Conservation (phyloP, 1,139 yeast species). For the Geotrichum klebahnii region DNA sequence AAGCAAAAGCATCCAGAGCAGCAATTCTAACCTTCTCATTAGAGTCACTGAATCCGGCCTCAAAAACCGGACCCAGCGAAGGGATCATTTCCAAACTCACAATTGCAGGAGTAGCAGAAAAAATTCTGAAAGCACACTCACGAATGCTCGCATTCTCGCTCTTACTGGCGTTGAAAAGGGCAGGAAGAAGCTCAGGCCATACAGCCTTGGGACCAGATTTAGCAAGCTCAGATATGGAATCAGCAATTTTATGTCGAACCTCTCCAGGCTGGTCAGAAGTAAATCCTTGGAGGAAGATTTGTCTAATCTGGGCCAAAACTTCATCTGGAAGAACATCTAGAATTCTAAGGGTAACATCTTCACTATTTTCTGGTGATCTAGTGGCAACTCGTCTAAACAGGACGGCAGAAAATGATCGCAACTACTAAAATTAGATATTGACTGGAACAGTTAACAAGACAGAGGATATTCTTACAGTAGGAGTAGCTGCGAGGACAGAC, state of each 20-base stretch:
- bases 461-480: constrained; percentile 41
- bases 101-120: constrained; percentile 78
- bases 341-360: constrained; percentile 68
- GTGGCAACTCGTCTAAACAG: constrained; percentile 82
- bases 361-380: constrained; percentile 61
- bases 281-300: constrained; percentile 68
- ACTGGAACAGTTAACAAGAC: neutral
- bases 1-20: constrained; percentile 87
- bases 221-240: constrained; percentile 90
- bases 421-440: neutral
- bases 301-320: constrained; percentile 60
- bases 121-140: constrained; percentile 86
- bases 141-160: constrained; percentile 67
- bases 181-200: constrained; percentile 79
- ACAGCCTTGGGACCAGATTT: constrained; percentile 35
- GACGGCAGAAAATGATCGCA: constrained; percentile 72
- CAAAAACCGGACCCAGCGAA: constrained; percentile 65
- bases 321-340: constrained; percentile 63
- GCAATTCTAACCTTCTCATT: constrained; percentile 84
- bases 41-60: constrained; percentile 71
- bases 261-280: constrained; percentile 57
- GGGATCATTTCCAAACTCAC: constrained; percentile 48
- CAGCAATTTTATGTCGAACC: constrained; percentile 88
- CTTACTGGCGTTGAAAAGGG: constrained; percentile 64
- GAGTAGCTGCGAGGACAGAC: constrained; percentile 57